Base-by-base conservation (phyloP, 2,329 filamentous ascomycete species). In the Huntiella bhutanensis region DNA sequence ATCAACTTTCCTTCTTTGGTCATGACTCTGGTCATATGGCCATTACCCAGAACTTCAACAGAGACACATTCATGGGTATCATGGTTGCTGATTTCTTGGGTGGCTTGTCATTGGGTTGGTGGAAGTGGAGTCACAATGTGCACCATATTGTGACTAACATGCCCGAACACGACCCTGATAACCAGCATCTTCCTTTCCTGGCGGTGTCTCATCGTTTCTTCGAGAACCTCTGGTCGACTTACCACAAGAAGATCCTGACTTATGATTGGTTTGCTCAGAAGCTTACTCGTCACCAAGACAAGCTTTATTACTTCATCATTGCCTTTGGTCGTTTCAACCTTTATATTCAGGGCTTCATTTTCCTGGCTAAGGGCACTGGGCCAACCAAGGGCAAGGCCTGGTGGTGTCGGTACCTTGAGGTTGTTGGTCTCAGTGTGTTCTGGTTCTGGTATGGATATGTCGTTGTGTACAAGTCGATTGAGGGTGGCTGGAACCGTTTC, bases 21-120 rank as follows among this genome's bases (percentile, higher is more conserved):
- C 91, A 98, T 61, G 91, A 98, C 66, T 84, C 88, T 43, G 87
- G 85, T 5, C 91, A 98, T 61, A 93, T 95, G 81, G 91, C 84
- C 53, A 94, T 98, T 55, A 98, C 91, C 2, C 88, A 96, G 62
- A 70, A 80, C 58, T 96, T 88, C 59, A 77, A 82, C 43, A 63
- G 76, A 34, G 91, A 98, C 60, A 81, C 80, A 1, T 69, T 81
- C 42, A 84, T 98, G 51, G 88, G 85, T 42, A 94, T 96, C 57
- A 64, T 93, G 52, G 81, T 95, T 55, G 86, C 87, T 45, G 82
- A 94, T 59, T 96, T 81, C 55, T 65, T 91, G 15, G 91, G 91
- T 34, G 91, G 91, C 0, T 64, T 98, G 33, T 94, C 85, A 19
- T 64, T 94, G 46, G 84, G 88, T 39, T 98, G 91, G 91, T 98